Conservation (phyloP, 768 basidiomycete species). For the Clathrus columnatus region DNA sequence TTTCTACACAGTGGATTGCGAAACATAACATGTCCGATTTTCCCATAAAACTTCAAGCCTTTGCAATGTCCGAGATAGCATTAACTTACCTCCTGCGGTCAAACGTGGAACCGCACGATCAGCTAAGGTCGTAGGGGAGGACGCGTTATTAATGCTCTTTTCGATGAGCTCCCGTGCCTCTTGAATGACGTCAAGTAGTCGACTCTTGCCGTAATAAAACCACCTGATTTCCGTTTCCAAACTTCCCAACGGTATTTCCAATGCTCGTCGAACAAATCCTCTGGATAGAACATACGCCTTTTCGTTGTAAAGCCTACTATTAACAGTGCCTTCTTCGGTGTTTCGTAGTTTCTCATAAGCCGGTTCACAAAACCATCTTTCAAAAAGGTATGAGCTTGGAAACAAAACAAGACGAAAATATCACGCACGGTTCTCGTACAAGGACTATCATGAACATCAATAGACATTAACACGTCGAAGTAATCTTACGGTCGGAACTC, state of each 20-base stretch:
- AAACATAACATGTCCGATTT: background rate
- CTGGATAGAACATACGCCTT: constrained; percentile 88
- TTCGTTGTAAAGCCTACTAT: constrained; percentile 88
- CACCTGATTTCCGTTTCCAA: constrained; percentile 65
- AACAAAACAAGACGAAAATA: background rate
- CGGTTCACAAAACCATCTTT: constrained; percentile 85
- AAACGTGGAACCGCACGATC: constrained; percentile 64
- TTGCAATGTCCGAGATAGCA: constrained; percentile 62
- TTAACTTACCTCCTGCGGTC: constrained; percentile 71
- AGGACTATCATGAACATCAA: constrained; percentile 44
- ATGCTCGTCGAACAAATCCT: constrained; percentile 82
- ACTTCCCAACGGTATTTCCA: constrained; percentile 66
- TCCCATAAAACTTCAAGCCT: constrained; percentile 41
- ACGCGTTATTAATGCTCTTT: constrained; percentile 44
- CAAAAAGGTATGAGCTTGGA: background rate
- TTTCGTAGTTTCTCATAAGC: constrained; percentile 89
- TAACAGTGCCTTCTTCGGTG: constrained; percentile 82
- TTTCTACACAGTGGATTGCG: background rate
- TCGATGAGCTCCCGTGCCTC: constrained; percentile 57
- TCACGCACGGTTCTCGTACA: constrained; percentile 80
- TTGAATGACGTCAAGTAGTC: constrained; percentile 58
- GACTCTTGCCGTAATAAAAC: constrained; percentile 58
- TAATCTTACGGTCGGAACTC: background rate
- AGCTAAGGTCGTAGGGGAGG: constrained; percentile 25
- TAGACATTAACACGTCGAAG: background rate